Base-by-base conservation (phyloP, 2,329 filamentous ascomycete species). In the Claviceps sorghi region DNA sequence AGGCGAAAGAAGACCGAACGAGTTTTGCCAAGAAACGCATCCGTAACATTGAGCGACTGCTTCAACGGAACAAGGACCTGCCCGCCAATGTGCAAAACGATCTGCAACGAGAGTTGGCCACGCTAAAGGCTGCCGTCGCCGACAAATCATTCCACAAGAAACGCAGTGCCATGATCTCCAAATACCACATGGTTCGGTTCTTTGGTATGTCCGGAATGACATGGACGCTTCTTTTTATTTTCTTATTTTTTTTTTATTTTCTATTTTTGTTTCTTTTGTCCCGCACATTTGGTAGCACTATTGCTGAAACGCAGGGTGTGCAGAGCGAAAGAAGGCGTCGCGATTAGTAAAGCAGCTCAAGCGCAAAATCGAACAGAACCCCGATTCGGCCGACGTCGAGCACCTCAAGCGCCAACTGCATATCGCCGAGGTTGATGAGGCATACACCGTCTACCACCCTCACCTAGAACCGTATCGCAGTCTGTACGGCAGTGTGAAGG, bases 151-250 rank as follows among this genome's bases (percentile, higher is more conserved):
- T 75, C 54, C 79, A 81, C 60, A 82, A 80, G 68, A 75, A 74
- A 62, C 76, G 80, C 58, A 76, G 75, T 59, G 75, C 80, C 54
- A 87, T 90, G 78, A 88, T 90, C 56, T 74, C 74, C 49, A 85
- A 83, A 65, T 93, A 89, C 60, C 86, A 91, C 65, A 90, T 88
- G 78, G 80, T 91, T 49, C 75, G 87, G 30, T 93, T 93, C 64
- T 91, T 91, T 67, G 87, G 86, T 86, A 72, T 11, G 58, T 42
- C 51, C 8, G 38, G 19, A 48, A 22, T 44, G 21, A 10, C 13
- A 10, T 44, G 15, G 21, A 44, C 17, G 11, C 4, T 44, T 44
- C 26, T 44, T 44, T 26, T 44, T 44, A 26, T 44, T 3, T 19
- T 9, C 4, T 5, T 22, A n/a, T 19, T 32, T 44, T 29, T 44